Evolutionary conservation across 768 basidiomycete genomes (phyloP), one percentile per base, ranked within the genome.

Genomic region (Candolleomyces efflorescens): DNA sequence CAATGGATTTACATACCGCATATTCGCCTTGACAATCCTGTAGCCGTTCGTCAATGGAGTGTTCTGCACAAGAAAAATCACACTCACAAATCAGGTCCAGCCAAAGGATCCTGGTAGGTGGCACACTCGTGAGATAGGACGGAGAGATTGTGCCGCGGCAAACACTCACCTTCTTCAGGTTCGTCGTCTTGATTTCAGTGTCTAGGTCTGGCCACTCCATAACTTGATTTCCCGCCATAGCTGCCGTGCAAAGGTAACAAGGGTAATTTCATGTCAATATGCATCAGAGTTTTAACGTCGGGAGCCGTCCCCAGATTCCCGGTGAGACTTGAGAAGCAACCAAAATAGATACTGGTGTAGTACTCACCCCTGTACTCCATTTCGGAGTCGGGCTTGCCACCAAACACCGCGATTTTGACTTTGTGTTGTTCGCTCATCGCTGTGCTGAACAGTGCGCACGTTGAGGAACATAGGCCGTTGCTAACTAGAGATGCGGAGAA

Each of bases 201-300:
- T 84, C 83, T 38, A 86, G 68, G 63, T 84, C 83, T 11, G 67
- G 61, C 83, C 83, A 85, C 63, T 85, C 84, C 18, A 85, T 63
- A 1, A 85, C 84, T 65, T 85, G 83, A 62, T 84, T 83, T 1
- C 83, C 83, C 3, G 82, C 80, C 82, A 85, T 84, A 48, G 74
- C 76, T 77, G 51, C 12, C 15, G 20, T 53, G 23, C 32, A 32
- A 32, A 32, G n/a, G 32, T 32, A 11, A 32, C 7, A 32, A 32
- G 32, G 32, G 13, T 41, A 53, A 37, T 27, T 53, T 20, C 50
- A 23, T 26, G 45, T 23, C 7, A 26, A 10, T 23, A 27, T 18
- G 26, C 26, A 39, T 10, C n/a, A 49, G 12, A 53, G 37, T 9
- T 50, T 12, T 9, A 23, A 4, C 24, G 49, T 46, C 47, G 26